phyloP scores from a whole-genome alignment of 257 asterid genomes.

The Nyctanthes arbortristis region DNA sequence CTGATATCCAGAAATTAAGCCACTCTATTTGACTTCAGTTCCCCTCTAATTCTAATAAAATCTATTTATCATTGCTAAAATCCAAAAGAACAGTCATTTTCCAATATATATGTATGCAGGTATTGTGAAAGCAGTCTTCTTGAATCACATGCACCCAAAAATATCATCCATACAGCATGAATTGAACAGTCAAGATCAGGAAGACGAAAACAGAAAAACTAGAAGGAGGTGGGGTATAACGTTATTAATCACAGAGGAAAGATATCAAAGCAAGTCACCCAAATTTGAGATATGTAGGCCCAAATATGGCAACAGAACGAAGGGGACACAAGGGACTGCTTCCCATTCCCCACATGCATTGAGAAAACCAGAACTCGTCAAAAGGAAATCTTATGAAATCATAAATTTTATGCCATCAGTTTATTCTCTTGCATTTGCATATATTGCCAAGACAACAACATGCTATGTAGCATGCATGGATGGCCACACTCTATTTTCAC shows the following conservation, averaged over 20 bases:
- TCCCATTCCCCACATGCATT: slow-evolving; percentile 30
- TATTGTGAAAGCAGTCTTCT: slow-evolving; percentile 11
- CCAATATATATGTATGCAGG: slow-evolving; percentile 14
- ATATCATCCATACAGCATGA: too few species aligned
- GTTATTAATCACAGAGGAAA: background rate
- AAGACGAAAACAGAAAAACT: slow-evolving; percentile 15
- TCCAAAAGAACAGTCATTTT: slow-evolving; percentile 8
- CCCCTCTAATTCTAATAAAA: background rate
- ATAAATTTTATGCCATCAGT: slow-evolving; percentile 20
- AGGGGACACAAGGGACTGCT: slow-evolving; percentile 27
- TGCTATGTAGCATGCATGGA: too few species aligned
- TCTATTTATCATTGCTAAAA: background rate
- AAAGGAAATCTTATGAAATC: slow-evolving; percentile 23
- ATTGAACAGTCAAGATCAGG: background rate
- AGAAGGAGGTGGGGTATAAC: background rate
- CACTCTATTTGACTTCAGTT: background rate
- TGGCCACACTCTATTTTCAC: background rate
- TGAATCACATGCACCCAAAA: slow-evolving; percentile 27
- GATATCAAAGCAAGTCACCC: slow-evolving; percentile 3
- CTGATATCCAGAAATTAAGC: background rate
- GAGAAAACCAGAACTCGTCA: slow-evolving; percentile 9
- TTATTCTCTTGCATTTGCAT: slow-evolving; percentile 6
- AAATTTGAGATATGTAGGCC: slow-evolving; percentile 24
- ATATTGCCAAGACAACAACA: background rate
- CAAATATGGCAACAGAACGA: background rate